Evolutionary conservation across 2,329 filamentous ascomycete genomes (phyloP).

Genomic region (Pseudomassariella vexata): DNA sequence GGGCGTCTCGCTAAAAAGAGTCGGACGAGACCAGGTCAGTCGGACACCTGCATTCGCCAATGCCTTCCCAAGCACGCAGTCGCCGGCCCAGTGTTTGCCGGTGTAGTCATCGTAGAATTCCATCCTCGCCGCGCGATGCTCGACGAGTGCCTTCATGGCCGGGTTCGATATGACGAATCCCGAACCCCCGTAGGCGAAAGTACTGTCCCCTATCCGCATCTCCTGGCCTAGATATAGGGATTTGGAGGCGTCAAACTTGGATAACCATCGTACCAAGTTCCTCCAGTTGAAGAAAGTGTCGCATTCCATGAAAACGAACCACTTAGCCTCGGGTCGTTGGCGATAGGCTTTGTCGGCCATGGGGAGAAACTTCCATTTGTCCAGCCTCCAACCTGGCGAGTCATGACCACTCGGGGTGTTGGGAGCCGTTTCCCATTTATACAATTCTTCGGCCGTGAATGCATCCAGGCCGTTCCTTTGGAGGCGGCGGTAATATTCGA

Average conservation of each 20-base stretch:
- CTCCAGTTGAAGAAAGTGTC: conserved; percentile 52
- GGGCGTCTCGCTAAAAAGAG: conserved; percentile 30
- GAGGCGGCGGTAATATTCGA: conserved; percentile 44
- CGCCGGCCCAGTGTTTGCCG: conserved; percentile 39
- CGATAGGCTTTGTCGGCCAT: conserved; percentile 41
- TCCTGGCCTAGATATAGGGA: conserved; percentile 49
- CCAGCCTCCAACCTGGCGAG: conserved; percentile 43
- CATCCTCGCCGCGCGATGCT: conserved; percentile 33
- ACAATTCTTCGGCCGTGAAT: conserved; percentile 25
- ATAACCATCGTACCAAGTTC: conserved; percentile 47
- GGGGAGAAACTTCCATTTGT: conserved; percentile 54
- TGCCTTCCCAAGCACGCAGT: conserved; percentile 43
- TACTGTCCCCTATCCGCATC: conserved; percentile 40
- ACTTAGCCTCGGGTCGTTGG: conserved; percentile 41
- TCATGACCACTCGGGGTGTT: conserved; percentile 28
- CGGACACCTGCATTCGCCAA: conserved; percentile 37
- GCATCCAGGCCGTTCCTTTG: conserved; percentile 33
- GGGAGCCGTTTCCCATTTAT: conserved; percentile 19
- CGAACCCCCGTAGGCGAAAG: conserved; percentile 48
- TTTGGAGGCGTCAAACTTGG: conserved; percentile 38
- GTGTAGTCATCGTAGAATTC: conserved; percentile 38
- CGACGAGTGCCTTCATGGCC: conserved; percentile 36
- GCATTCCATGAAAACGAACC: conserved; percentile 55
- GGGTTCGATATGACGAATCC: conserved; percentile 46
- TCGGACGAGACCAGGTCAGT: conserved; percentile 40